Evolutionary conservation across 352 stramenopile genomes (phyloP).

Genomic region (Phytophthora sansomeana): DNA sequence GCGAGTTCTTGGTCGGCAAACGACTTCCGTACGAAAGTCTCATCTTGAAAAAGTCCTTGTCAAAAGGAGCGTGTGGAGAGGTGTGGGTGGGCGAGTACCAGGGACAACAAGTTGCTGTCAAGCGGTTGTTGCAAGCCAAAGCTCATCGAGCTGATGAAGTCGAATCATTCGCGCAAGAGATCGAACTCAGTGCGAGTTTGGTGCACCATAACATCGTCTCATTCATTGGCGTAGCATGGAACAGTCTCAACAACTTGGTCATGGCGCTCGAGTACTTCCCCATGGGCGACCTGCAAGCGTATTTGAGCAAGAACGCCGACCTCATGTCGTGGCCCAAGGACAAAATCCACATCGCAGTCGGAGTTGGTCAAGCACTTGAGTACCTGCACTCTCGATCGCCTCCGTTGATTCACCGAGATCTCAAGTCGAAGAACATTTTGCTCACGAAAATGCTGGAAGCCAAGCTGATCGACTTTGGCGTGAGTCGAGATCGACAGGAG

Average conservation of each 20-base stretch:
- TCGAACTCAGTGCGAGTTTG: slow-evolving; percentile 43
- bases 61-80: slow-evolving; percentile 58
- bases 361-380: slow-evolving; percentile 38
- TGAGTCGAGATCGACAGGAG: slow-evolving; percentile 30
- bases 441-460: slow-evolving; percentile 72
- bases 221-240: slow-evolving; percentile 54
- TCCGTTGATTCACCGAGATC: slow-evolving; percentile 42
- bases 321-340: slow-evolving; percentile 39
- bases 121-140: slow-evolving; percentile 45
- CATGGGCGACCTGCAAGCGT: slow-evolving; percentile 46
- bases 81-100: slow-evolving; percentile 52
- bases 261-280: slow-evolving; percentile 57
- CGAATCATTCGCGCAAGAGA: slow-evolving; percentile 45
- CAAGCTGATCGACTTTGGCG: slow-evolving; percentile 61
- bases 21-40: slow-evolving; percentile 35
- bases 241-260: slow-evolving; percentile 53
- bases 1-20: slow-evolving; percentile 21
- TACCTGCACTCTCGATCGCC: slow-evolving; percentile 39
- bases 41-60: slow-evolving; percentile 38
- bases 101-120: slow-evolving; percentile 46
- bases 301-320: slow-evolving; percentile 36
- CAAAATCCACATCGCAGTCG: slow-evolving; percentile 48
- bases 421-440: slow-evolving; percentile 68
- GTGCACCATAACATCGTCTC: slow-evolving; percentile 45
- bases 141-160: slow-evolving; percentile 40